phyloP scores from a whole-genome alignment of 441 rosid species.

The Cnidoscolus chayamansa region DNA sequence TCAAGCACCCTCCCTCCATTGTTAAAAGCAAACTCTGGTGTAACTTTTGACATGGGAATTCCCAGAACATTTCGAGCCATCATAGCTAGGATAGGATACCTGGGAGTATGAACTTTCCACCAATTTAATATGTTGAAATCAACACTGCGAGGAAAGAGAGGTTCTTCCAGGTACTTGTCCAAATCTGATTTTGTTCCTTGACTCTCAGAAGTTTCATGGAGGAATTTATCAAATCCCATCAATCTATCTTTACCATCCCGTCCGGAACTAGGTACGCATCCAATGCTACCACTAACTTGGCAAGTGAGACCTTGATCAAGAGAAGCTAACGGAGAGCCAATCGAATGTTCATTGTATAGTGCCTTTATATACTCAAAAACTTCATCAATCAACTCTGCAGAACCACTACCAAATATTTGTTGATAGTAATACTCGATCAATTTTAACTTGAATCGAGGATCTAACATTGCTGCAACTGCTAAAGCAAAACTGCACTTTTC shows the following conservation, averaged over 20 bases:
- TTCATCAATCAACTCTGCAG: conserved; percentile 74
- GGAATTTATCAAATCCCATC: conserved; percentile 83
- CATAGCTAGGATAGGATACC: conserved; percentile 84
- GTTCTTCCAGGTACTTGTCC: conserved; percentile 87
- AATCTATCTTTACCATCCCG: conserved; percentile 66
- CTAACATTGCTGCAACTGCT: conserved; percentile 81
- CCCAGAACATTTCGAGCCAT: conserved; percentile 88
- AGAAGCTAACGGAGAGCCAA: conserved; percentile 55
- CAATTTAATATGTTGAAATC: conserved; percentile 83
- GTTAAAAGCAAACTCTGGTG: conserved; percentile 50
- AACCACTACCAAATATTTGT: conserved; percentile 83
- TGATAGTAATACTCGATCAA: conserved; percentile 88
- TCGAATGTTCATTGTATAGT: conserved; percentile 71
- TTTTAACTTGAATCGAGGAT: conserved; percentile 93
- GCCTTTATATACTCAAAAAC: conserved; percentile 71
- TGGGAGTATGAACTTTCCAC: conserved; percentile 97
- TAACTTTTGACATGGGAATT: conserved; percentile 68
- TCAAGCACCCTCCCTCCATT: conserved; percentile 53
- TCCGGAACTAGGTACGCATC: conserved; percentile 44
- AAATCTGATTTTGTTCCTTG: conserved; percentile 58
- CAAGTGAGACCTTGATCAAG: conserved; percentile 61
- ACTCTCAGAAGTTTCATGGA: conserved; percentile 71
- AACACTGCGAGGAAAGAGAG: conserved; percentile 75
- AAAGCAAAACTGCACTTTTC: conserved; percentile 77
- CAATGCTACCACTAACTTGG: conserved; percentile 43